phyloP scores from a whole-genome alignment of 768 basidiomycete species.

The Lactifluus echinatus region DNA sequence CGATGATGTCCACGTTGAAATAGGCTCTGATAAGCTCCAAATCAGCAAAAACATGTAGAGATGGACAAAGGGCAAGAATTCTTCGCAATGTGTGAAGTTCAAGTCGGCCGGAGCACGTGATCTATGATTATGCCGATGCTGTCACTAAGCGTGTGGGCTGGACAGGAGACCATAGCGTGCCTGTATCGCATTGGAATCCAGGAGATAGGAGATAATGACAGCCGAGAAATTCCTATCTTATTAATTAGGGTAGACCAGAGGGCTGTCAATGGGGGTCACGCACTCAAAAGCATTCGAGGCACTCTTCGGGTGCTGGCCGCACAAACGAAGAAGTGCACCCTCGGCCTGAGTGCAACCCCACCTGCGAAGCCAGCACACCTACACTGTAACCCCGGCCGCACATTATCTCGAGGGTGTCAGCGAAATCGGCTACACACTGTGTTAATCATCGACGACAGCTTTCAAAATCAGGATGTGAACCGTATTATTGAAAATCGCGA shows the following conservation, averaged over 20 bases:
- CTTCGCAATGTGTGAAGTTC: background rate
- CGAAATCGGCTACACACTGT: background rate
- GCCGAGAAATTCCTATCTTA: background rate
- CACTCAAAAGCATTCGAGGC: background rate
- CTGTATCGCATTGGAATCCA: background rate
- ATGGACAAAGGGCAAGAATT: background rate
- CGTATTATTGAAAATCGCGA: background rate
- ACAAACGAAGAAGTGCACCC: background rate
- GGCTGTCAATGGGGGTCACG: background rate
- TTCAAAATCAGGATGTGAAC: background rate
- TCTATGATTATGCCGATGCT: too few relatives aligned
- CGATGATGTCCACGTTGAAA: background rate
- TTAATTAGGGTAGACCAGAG: background rate
- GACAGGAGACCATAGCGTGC: background rate
- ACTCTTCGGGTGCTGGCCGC: background rate
- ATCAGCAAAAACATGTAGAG: background rate
- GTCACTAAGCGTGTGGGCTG: too few relatives aligned
- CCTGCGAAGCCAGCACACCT: background rate
- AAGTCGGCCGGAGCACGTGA: background rate
- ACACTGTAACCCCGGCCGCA: background rate
- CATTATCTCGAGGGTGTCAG: background rate
- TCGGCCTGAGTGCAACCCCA: slow-evolving; percentile 5
- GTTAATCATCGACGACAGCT: background rate
- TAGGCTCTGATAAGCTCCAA: background rate
- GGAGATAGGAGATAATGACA: background rate